Base-by-base conservation (phyloP, 2,329 filamentous ascomycete species). In the Xylariaceae sp. region DNA sequence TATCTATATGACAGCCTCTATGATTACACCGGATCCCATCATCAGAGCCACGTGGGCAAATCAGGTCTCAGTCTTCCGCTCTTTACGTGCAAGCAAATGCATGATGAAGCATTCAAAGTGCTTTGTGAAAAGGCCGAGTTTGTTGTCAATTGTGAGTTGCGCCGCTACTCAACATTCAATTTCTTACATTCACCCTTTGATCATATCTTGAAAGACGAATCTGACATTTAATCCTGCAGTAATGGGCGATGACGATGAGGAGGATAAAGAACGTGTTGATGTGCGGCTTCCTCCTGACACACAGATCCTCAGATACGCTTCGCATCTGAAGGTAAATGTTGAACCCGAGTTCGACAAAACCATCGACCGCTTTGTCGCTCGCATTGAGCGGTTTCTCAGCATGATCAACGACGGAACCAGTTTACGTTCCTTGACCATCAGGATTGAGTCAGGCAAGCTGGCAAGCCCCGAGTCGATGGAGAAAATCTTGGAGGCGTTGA, bases 11-110 rank as follows among this genome's bases (percentile, higher is more conserved):
- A 55, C 22, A 48, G 9, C 19, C 19, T 53, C 2, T 55, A 55
- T 19, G 44, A 53, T 39, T 53, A 53, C 32, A 55, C 50, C 10
- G 44, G 38, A 11, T 17, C 38, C 9, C 47, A 44, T 27, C 39
- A 53, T 17, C 50, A 50, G 36, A 53, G 50, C 7, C 47, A 53
- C 17, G 42, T 53, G 18, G 47, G 53, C 11, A 53, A 53, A 15
- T 51, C 50, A 3, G 44, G 45, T 2, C 40, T 53, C 12, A 55
- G 47, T 7, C 11, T 22, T 18, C 19, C 53, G 38, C 50, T 55
- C n/a, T 48, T 42, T 19, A 50, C 50, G 11, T 53, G 50, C 32
- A 50, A 48, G 27, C 33, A 48, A 27, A 31, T 55, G 12, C 53
- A 49, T 17, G 38, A 46, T 17, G 53, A 55, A 38, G 49, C 49